Percentiles rank a stretch among this genome's conserved stretches.
Evolutionary conservation across 768 basidiomycete genomes (phyloP).

Genomic region (Kwoniella europaea): DNA sequence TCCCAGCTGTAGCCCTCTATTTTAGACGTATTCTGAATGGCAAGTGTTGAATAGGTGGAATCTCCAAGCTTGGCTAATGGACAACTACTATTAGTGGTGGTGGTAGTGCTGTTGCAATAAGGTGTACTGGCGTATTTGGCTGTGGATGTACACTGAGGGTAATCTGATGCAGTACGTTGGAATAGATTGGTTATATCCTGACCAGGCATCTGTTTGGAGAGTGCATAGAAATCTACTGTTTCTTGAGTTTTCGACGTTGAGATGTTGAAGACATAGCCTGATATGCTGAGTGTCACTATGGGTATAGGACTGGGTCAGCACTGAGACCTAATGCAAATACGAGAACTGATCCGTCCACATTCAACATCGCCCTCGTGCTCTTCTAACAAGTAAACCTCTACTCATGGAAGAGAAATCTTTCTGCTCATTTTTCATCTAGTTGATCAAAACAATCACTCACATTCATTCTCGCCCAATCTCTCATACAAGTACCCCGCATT

Average conservation of each 20-base stretch:
- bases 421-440: no score
- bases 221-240: conserved; percentile 66
- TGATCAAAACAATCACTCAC: conserved; percentile 30
- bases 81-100: conserved; percentile 63
- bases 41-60: conserved; percentile 67
- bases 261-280: conserved; percentile 78
- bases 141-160: conserved; percentile 67
- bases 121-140: conserved; percentile 74
- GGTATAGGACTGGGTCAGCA: background rate
- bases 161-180: conserved; percentile 70
- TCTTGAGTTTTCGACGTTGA: conserved; percentile 64
- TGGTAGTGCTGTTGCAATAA: conserved; percentile 65
- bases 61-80: conserved; percentile 69
- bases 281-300: conserved; percentile 74
- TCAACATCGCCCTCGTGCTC: background rate
- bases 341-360: background rate
- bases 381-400: background rate
- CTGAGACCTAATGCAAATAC: background rate
- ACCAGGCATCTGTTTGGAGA: conserved; percentile 68
- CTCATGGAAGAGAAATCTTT: no score
- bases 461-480: conserved; percentile 40
- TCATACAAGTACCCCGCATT: conserved; percentile 29
- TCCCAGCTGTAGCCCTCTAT: conserved; percentile 89
- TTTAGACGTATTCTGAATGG: conserved; percentile 69
- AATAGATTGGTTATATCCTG: conserved; percentile 92